Evolutionary conservation across 169 alveolate genomes (phyloP).

Genomic region (Plasmodium fragile): DNA sequence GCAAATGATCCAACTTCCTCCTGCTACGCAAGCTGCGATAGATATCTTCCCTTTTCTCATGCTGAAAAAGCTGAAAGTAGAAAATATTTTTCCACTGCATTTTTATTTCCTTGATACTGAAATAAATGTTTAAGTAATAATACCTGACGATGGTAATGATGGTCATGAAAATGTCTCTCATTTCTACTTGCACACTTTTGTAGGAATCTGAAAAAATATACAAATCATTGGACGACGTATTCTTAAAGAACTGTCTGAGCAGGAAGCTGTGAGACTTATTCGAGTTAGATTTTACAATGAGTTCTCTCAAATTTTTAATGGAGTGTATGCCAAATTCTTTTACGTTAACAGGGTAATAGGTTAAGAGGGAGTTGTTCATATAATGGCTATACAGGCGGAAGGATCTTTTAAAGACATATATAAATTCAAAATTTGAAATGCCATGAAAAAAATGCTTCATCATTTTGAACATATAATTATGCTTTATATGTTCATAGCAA

Average conservation of each 20-base stretch:
- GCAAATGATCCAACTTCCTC: not conserved
- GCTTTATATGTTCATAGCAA: conserved; percentile 72
- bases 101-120: conserved; percentile 53
- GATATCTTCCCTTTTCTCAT: not conserved
- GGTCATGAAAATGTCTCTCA: conserved; percentile 66
- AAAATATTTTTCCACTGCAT: conserved; percentile 42
- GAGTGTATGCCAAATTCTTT: conserved; percentile 35
- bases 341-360: conserved; percentile 70
- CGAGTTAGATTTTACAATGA: conserved; percentile 32
- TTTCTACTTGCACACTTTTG: conserved; percentile 66
- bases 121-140: conserved; percentile 60
- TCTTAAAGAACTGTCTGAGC: conserved; percentile 56
- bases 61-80: conserved; percentile 54
- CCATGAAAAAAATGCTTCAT: conserved; percentile 43
- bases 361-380: conserved; percentile 42
- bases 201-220: conserved; percentile 67
- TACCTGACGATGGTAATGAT: conserved; percentile 58
- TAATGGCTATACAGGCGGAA: conserved; percentile 39
- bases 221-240: conserved; percentile 1
- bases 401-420: conserved; percentile 74
- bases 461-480: conserved; percentile 64
- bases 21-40: not conserved
- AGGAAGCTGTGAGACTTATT: conserved; percentile 19
- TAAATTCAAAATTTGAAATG: conserved; percentile 66
- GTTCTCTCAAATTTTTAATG: conserved; percentile 42